Evolutionary conservation across 116 monocot species (phyloP).

Genomic region (Zostera marina): DNA sequence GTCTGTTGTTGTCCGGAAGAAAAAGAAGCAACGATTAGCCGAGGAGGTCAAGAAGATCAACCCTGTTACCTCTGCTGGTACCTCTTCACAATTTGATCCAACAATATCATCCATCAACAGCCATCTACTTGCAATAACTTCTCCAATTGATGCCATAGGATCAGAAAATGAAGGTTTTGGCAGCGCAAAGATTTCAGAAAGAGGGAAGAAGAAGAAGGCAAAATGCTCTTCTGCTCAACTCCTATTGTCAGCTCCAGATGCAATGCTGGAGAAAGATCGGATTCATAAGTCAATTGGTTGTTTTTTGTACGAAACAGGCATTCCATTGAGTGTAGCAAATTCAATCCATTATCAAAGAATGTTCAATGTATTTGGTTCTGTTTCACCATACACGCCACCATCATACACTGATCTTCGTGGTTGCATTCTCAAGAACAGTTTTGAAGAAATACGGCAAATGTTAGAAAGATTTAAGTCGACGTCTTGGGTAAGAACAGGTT

Average conservation of each 20-base stretch:
- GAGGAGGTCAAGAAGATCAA: conserved; percentile 39
- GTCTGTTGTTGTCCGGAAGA: conserved; percentile 42
- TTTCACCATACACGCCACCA: conserved; percentile 28
- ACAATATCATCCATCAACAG: conserved; percentile 3
- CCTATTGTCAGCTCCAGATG: background rate
- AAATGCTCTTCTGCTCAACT: conserved; percentile 10
- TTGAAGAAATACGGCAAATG: conserved; percentile 36
- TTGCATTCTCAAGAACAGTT: conserved; percentile 37
- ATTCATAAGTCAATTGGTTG: conserved; percentile 51
- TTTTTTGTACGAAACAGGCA: conserved; percentile 68
- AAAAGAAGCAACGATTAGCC: conserved; percentile 40
- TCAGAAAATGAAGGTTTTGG: conserved; percentile 17
- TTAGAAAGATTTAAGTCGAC: conserved; percentile 34
- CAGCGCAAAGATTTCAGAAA: conserved; percentile 9
- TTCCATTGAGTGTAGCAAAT: conserved; percentile 64
- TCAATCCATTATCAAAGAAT: conserved; percentile 64
- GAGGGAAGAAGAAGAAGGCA: conserved; percentile 28
- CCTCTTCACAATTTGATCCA: conserved; percentile 2
- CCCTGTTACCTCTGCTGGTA: background rate
- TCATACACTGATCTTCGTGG: conserved; percentile 69
- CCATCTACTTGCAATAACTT: background rate
- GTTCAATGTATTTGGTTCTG: conserved; percentile 57
- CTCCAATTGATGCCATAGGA: conserved; percentile 21
- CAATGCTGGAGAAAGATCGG: conserved; percentile 33
- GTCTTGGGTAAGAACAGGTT: conserved; percentile 62